Conservation (phyloP, 2,329 filamentous ascomycete species). For the Fusarium sp. region DNA sequence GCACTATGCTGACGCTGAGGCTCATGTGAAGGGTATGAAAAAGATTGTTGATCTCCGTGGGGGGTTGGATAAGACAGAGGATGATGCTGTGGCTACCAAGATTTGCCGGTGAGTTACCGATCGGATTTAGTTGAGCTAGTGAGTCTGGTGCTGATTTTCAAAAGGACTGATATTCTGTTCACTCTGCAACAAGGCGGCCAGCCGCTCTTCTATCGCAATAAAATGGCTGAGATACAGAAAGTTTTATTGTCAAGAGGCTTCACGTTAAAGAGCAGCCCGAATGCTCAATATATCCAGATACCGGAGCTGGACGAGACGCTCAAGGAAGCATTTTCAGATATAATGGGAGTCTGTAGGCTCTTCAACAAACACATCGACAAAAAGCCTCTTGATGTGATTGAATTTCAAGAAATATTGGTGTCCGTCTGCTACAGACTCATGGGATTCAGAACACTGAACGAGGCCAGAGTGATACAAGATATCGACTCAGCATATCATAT, state of each 20-base stretch:
- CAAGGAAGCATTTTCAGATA: neutral
- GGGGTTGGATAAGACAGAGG: neutral
- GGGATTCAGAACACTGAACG: neutral
- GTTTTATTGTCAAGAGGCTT: neutral
- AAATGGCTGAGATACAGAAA: rapidly evolving
- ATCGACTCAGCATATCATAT: neutral
- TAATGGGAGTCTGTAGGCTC: neutral
- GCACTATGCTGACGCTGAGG: slow-evolving; percentile 1
- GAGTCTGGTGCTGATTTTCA: neutral
- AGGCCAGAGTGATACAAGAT: neutral
- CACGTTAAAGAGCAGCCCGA: neutral
- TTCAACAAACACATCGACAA: neutral
- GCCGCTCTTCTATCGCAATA: neutral
- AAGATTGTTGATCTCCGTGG: slow-evolving; percentile 9
- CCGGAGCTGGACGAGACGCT: rapidly evolving
- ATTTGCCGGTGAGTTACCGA: neutral
- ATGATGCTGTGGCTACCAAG: neutral
- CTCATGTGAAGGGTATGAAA: neutral
- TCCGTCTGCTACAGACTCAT: neutral
- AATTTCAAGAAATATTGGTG: slow-evolving; percentile 2
- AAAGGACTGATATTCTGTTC: slow-evolving; percentile 15
- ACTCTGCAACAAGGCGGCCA: neutral
- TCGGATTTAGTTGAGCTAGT: too few species aligned
- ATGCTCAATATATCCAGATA: rapidly evolving
- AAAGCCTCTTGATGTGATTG: neutral